phyloP scores from a whole-genome alignment of 73 alveolate species.

The Symbiodinium pilosum region DNA sequence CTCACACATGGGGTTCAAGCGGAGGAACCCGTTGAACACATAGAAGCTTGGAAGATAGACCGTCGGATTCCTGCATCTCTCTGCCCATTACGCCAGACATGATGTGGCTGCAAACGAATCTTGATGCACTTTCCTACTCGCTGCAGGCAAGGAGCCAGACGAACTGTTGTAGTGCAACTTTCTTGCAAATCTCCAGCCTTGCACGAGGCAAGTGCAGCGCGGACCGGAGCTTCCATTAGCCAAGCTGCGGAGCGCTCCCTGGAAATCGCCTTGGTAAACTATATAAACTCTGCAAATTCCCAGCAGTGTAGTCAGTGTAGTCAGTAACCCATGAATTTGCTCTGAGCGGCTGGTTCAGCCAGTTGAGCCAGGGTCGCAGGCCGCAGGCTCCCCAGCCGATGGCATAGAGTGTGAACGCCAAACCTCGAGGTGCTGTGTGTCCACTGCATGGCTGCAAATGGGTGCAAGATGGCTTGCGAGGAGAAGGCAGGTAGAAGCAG shows the following conservation, averaged over 20 bases:
- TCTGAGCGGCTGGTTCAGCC: slow-evolving; percentile 18
- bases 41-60: slow-evolving; percentile 69
- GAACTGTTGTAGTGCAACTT: slow-evolving; percentile 50
- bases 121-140: no score
- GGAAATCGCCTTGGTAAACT: slow-evolving; percentile 12
- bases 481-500: no score
- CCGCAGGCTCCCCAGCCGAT: slow-evolving; percentile 89
- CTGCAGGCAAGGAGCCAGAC: slow-evolving; percentile 20
- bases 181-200: slow-evolving; percentile 57
- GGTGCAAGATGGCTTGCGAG: no score
- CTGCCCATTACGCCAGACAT: no score
- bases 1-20: background rate
- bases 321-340: no score
- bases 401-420: slow-evolving; percentile 69
- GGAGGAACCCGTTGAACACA: slow-evolving; percentile 44
- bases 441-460: no score
- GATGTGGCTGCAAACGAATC: background rate
- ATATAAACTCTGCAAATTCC: no score
- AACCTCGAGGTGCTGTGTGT: no score
- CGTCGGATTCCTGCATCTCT: slow-evolving; percentile 81
- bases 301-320: no score
- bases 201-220: background rate
- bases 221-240: background rate
- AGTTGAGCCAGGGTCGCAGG: slow-evolving; percentile 79
- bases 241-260: slow-evolving; percentile 47